These are phyloP conservation scores for Rhodotorula mucilaginosa DNA, from an alignment of 1,284 basidiomycete genomes.

Conservation along the genomic window DNA sequence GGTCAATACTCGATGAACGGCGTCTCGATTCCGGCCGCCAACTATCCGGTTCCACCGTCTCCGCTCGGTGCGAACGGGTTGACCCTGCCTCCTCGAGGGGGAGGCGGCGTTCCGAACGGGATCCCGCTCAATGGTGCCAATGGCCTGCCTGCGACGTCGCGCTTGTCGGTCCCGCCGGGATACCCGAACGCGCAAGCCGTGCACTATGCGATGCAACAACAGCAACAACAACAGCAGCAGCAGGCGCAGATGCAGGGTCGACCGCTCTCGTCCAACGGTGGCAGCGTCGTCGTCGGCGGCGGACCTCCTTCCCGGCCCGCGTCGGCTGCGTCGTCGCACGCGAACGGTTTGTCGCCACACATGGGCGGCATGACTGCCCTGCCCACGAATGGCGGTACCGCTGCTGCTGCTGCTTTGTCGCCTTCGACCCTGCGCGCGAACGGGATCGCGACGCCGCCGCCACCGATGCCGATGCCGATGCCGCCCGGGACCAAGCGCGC, in stretches of 20 bases:
- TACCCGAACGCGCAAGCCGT: constrained; percentile 31
- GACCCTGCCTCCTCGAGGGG: background rate
- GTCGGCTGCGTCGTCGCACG: constrained; percentile 6
- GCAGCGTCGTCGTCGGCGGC: background rate
- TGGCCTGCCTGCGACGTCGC: constrained; percentile 33
- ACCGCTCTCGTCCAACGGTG: constrained; percentile 8
- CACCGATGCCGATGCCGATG: background rate
- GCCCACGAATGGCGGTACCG: background rate
- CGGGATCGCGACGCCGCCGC: constrained; percentile 12
- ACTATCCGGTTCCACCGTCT: constrained; percentile 1
- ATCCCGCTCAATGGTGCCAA: constrained; percentile 23
- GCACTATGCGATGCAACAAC: constrained; percentile 29
- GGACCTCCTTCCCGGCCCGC: constrained; percentile 16
- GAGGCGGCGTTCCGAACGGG: background rate
- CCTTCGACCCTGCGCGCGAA: constrained; percentile 5
- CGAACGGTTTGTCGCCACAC: constrained; percentile 16
- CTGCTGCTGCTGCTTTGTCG: background rate
- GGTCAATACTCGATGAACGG: constrained; percentile 3
- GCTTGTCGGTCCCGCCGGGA: constrained; percentile 27
- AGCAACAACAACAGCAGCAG: constrained; percentile 29
- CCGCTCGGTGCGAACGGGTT: constrained; percentile 20
- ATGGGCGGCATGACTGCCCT: background rate
- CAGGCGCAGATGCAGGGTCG: constrained; percentile 8
- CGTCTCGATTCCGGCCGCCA: background rate
- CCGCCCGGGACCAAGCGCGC: background rate